Evolutionary conservation across 2,329 filamentous ascomycete genomes (phyloP).

Genomic region (Capronia coronata): DNA sequence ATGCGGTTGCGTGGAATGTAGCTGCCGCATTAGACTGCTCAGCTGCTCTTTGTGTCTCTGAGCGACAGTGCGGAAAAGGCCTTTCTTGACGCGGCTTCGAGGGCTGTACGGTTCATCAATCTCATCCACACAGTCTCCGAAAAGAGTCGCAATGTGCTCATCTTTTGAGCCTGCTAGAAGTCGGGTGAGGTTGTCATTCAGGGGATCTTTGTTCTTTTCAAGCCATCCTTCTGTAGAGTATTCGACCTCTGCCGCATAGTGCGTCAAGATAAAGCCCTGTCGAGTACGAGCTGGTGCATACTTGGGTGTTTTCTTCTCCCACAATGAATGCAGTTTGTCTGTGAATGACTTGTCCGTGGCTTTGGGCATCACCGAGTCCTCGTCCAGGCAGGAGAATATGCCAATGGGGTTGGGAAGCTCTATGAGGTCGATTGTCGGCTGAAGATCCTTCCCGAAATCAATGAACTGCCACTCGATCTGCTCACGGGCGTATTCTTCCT

Average conservation of each 20-base stretch:
- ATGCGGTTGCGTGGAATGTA: conserved; percentile 94
- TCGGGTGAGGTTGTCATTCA: conserved; percentile 94
- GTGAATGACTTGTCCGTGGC: conserved; percentile 95
- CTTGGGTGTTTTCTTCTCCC: conserved; percentile 93
- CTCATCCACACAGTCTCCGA: conserved; percentile 76
- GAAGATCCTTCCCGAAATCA: conserved; percentile 92
- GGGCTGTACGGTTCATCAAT: conserved; percentile 66
- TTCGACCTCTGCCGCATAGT: conserved; percentile 96
- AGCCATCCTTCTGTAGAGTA: conserved; percentile 93
- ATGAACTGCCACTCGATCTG: conserved; percentile 99
- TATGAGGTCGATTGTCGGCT: conserved; percentile 95
- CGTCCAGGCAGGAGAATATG: conserved; percentile 96
- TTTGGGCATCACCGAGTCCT: conserved; percentile 98
- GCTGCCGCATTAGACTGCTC: conserved; percentile 88
- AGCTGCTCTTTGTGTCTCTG: conserved; percentile 97
- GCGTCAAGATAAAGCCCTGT: conserved; percentile 91
- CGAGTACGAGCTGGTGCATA: conserved; percentile 82
- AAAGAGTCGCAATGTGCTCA: conserved; percentile 74
- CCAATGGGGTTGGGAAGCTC: conserved; percentile 94
- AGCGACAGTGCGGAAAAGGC: conserved; percentile 90
- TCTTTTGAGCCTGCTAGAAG: conserved; percentile 76
- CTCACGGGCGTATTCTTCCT: conserved; percentile 94
- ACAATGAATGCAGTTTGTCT: conserved; percentile 91
- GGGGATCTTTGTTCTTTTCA: conserved; percentile 97
- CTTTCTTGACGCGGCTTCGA: conserved; percentile 85